phyloP scores from a whole-genome alignment of 2,329 filamentous ascomycete species.

The Penicillium sp. region DNA sequence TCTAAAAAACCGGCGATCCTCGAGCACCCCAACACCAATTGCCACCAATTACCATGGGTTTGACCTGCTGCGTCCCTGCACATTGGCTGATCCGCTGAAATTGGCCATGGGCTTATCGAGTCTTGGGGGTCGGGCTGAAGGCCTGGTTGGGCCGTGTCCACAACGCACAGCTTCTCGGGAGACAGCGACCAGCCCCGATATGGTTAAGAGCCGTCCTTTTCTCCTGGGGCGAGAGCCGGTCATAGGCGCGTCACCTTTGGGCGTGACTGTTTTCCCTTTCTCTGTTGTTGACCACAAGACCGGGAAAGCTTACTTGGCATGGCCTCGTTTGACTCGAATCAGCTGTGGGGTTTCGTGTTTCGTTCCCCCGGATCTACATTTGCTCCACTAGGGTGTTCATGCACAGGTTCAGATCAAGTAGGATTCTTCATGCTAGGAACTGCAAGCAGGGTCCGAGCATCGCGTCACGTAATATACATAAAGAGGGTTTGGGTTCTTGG shows the following conservation, averaged over 20 bases:
- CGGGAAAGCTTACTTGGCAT: constrained; percentile 1
- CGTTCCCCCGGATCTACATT: constrained; percentile 1
- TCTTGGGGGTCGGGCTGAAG: constrained; percentile 2
- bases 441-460: not conserved
- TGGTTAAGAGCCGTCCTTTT: constrained; percentile 6
- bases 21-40: not conserved
- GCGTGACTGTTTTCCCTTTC: too few relatives aligned
- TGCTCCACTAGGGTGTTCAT: constrained; percentile 1
- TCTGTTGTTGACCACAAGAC: not conserved
- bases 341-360: not conserved
- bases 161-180: constrained; percentile 11
- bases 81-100: constrained; percentile 18
- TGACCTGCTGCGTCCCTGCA: constrained; percentile 3
- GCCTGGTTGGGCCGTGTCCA: constrained; percentile 27
- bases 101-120: constrained; percentile 26
- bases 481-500: not conserved
- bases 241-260: constrained; percentile 22
- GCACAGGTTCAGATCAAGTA: constrained; percentile 1
- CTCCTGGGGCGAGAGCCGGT: constrained; percentile 15
- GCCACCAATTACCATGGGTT: constrained; percentile 19
- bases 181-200: constrained; percentile 5
- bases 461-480: constrained; percentile 8
- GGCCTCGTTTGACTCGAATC: not conserved
- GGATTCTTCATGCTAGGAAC: not conserved
- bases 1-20: constrained; percentile 25